Evolutionary conservation across 305 asterid genomes (phyloP), one percentile per base, ranked within the genome.

Genomic region (Petunia hybrid): DNA sequence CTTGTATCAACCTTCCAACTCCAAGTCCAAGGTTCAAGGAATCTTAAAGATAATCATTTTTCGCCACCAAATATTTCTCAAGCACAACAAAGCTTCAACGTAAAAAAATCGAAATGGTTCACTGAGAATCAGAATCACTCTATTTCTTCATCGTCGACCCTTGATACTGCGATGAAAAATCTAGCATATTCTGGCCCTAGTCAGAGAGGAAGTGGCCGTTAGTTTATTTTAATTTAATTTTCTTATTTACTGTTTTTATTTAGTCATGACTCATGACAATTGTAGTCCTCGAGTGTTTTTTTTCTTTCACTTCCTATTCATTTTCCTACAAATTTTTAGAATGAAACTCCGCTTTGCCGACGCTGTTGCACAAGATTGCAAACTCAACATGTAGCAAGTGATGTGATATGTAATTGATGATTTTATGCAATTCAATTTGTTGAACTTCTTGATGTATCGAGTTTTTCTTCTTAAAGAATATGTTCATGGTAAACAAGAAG

Each of bases 111-210:
- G 45, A 84, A 75, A 16, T 42, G 31, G 43, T 62, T 61, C 48
- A 0, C 14, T 10, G 4, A 62, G 56, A 48, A 71, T 71, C 43
- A 13, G 31, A 6, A 48, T 1, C 6, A 71, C 16, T 48, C 78
- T 12, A 5, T 31, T 0, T 48, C 62, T 5, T 71, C 77, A 2
- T 10, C 78, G 10, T 73, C 62, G 31, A 22, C 31, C 8, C 4
- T 35, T 16, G 16, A 73, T 43, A 39, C 6, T 0, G 74, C 77
- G 3, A 55, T 79, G 55, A 36, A 1, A 61, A 8, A 55, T 81
- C 55, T 63, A 71, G 85, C 85, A 64, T 55, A 77, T 70, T 42
- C 87, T 42, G 87, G 85, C 46, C 87, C 87, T 4, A 84, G 83
- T 55, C 63, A 13, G 12, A 70, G 81, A 6, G 87, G 85, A 70